These are phyloP conservation scores for Pelargonium fulgidum DNA, from an alignment of 441 rosid genomes.

Conservation along the genomic window DNA sequence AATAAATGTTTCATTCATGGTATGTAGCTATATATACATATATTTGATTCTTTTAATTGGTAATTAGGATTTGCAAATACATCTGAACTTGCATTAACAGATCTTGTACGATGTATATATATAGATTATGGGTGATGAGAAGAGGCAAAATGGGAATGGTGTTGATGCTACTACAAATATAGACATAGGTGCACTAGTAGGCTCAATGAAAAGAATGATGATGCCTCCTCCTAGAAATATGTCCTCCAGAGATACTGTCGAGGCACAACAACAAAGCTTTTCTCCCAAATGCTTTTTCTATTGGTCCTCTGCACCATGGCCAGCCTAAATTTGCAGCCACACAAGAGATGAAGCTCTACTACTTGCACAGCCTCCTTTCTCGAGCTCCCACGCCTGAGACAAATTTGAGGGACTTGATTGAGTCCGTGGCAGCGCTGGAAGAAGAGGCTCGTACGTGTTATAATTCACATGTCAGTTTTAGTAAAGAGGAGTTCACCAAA, in stretches of 20 bases:
- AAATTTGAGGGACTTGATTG: slow-evolving; percentile 9
- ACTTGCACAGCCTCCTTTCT: background rate
- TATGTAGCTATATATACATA: too few species aligned
- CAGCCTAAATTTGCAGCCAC: slow-evolving; percentile 9
- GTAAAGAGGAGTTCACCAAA: background rate
- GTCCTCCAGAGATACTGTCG: slow-evolving; percentile 21
- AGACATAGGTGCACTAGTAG: slow-evolving; percentile 19
- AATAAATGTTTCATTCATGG: too few species aligned
- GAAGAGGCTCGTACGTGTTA: slow-evolving; percentile 22
- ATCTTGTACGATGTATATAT: too few species aligned
- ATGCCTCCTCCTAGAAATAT: background rate
- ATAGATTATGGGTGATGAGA: too few species aligned
- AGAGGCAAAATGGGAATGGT: too few species aligned
- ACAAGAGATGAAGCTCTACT: slow-evolving; percentile 25
- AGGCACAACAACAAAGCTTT: slow-evolving; percentile 30
- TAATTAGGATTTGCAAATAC: too few species aligned
- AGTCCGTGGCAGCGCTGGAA: slow-evolving; percentile 15
- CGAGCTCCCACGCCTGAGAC: background rate
- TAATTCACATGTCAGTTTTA: slow-evolving; percentile 11
- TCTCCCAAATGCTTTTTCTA: slow-evolving; percentile 27
- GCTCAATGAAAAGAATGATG: slow-evolving; percentile 16
- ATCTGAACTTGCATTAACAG: too few species aligned
- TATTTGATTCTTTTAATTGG: too few species aligned
- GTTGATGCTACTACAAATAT: background rate
- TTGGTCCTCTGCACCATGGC: slow-evolving; percentile 26